Evolutionary conservation across 352 stramenopile genomes (phyloP).

Genomic region (Globisporangium echinulatum): DNA sequence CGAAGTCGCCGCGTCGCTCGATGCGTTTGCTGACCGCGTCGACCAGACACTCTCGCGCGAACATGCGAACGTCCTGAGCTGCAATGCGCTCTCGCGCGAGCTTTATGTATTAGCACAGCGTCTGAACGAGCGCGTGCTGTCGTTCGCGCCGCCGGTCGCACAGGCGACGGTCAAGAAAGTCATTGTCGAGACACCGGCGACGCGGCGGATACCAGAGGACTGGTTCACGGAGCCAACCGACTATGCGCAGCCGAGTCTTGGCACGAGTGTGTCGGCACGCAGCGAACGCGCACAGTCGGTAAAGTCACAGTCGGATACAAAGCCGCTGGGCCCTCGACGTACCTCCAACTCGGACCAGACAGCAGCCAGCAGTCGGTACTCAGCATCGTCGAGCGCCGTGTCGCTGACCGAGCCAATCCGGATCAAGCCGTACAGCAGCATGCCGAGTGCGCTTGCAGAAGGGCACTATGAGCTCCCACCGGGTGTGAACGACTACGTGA

Average conservation of each 20-base stretch:
- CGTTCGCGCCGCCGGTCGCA: conserved; percentile 45
- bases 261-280: conserved; percentile 13
- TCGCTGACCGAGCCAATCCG: conserved; percentile 31
- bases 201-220: conserved; percentile 66
- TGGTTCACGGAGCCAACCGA: conserved; percentile 57
- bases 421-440: conserved; percentile 43
- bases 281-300: conserved; percentile 34
- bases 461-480: conserved; percentile 68
- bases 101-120: conserved; percentile 50
- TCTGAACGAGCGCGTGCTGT: conserved; percentile 51
- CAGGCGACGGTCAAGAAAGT: conserved; percentile 80
- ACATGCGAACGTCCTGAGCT: conserved; percentile 51
- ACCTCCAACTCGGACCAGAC: conserved; percentile 34
- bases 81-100: conserved; percentile 57
- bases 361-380: conserved; percentile 18
- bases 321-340: conserved; percentile 20
- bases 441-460: conserved; percentile 41
- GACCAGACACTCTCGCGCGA: conserved; percentile 20
- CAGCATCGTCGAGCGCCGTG: conserved; percentile 19
- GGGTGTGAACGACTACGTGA: conserved; percentile 68
- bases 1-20: conserved; percentile 29
- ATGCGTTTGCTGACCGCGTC: conserved; percentile 27
- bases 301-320: conserved; percentile 38
- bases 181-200: conserved; percentile 51
- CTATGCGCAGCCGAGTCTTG: conserved; percentile 19